Percentiles rank a stretch among this genome's conserved stretches.
These are phyloP conservation scores for Pseudogymnoascus sp. DNA, from an alignment of 2,329 filamentous ascomycete species.

Conservation along the genomic window DNA sequence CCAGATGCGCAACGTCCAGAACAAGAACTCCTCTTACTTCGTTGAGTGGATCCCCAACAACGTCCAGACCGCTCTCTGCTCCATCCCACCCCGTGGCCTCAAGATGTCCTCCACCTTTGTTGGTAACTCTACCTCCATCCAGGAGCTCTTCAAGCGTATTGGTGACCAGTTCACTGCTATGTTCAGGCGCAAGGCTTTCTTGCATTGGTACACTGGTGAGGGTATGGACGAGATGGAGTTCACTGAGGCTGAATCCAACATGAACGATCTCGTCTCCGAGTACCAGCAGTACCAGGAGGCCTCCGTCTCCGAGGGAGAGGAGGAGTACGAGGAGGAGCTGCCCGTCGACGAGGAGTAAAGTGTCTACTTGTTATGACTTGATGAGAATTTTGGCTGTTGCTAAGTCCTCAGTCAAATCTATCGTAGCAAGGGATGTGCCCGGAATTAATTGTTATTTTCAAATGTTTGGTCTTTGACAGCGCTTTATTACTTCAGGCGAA, in stretches of 20 bases:
- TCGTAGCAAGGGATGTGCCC: constrained; percentile 6
- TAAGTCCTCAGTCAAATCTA: constrained; percentile 8
- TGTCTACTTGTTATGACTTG: constrained; percentile 9
- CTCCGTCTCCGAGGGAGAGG: constrained; percentile 92
- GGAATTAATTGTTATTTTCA: constrained; percentile 10
- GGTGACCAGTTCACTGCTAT: constrained; percentile 99
- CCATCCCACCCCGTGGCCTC: constrained; percentile 91
- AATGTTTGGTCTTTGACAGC: constrained; percentile 7
- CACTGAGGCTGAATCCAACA: constrained; percentile 99
- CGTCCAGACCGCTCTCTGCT: constrained; percentile 98
- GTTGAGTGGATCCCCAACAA: constrained; percentile 99
- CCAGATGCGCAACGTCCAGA: constrained; percentile 99
- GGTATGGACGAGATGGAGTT: constrained; percentile 99
- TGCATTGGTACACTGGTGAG: constrained; percentile 99
- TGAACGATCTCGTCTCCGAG: constrained; percentile 99
- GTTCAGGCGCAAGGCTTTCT: constrained; percentile 99
- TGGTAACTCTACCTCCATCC: constrained; percentile 98
- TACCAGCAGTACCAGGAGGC: constrained; percentile 99
- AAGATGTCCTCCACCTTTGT: constrained; percentile 99
- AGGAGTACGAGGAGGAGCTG: constrained; percentile 78
- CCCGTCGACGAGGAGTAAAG: constrained; percentile 60
- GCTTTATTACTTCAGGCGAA: background rate
- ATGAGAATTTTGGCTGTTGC: constrained; percentile 8
- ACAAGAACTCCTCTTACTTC: constrained; percentile 99
- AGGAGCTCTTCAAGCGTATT: constrained; percentile 99